Conservation (phyloP, 441 rosid genomes). For the Rhodomyrtus psidioides region DNA sequence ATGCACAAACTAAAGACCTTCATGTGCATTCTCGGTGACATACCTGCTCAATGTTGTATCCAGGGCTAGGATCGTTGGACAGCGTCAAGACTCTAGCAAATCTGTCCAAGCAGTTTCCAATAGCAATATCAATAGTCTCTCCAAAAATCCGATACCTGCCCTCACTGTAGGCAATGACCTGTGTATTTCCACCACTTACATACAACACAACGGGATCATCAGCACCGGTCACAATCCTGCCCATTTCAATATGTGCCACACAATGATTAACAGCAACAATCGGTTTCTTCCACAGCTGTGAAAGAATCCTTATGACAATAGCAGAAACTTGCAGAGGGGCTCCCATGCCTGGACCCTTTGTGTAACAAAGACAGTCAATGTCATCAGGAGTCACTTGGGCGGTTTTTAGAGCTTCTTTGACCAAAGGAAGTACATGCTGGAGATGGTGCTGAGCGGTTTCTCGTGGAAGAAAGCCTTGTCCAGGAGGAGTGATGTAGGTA, state of each 20-base stretch:
- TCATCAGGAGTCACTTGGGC: conserved; percentile 59
- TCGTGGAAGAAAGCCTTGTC: conserved; percentile 95
- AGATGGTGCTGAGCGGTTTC: conserved; percentile 94
- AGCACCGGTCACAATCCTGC: conserved; percentile 85
- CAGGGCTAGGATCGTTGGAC: conserved; percentile 96
- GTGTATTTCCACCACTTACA: conserved; percentile 98
- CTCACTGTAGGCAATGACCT: conserved; percentile 92
- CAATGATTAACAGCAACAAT: conserved; percentile 85
- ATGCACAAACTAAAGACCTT: not conserved
- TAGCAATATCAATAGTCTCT: conserved; percentile 97
- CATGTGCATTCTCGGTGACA: not conserved
- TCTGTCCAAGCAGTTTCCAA: conserved; percentile 92
- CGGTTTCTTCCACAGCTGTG: conserved; percentile 81
- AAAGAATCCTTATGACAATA: conserved; percentile 63
- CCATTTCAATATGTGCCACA: conserved; percentile 98
- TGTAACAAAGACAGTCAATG: conserved; percentile 83
- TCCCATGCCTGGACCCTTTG: conserved; percentile 97
- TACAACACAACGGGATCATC: conserved; percentile 88
- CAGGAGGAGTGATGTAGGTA: conserved; percentile 92
- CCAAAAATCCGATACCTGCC: conserved; percentile 80
- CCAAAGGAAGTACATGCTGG: conserved; percentile 63
- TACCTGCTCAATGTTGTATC: conserved; percentile 97
- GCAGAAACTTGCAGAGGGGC: conserved; percentile 86
- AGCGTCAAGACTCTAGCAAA: conserved; percentile 83
- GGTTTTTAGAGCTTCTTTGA: conserved; percentile 56